Evolutionary conservation across 768 basidiomycete species (phyloP), one percentile per base, ranked within the genome.

Genomic region (Termitomyces sp.): DNA sequence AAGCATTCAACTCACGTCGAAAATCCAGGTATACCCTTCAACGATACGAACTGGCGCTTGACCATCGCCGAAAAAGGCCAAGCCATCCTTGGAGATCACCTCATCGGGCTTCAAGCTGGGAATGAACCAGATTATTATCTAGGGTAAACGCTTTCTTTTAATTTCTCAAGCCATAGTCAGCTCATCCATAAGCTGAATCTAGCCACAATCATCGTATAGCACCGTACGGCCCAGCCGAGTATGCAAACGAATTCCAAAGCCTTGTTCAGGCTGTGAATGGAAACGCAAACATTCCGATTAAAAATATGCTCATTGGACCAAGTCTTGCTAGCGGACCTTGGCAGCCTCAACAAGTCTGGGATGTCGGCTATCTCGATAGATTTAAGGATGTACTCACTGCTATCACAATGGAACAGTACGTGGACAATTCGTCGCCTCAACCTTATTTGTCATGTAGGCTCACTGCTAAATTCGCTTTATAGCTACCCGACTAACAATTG

Each of bases 61-160:
- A 68, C 68, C 27, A 83, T 88, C 33, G 86, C 84, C 7, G 78
- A 83, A 65, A 70, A 79, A 42, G 83, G 83, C 4, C 79, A 89
- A 67, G 61, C 70, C 18, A 85, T 90, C 59, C 75, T 92, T 1
- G 90, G 90, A 1, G 73, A 80, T 51, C 77, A 82, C 59, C 72
- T 92, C 20, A 69, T 87, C n/a, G 90, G 86, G 0, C 70, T 89
- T 8, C 86, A 89, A 67, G 81, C 84, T 1, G 89, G 85, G 2
- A 91, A 92, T 67, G 90, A 92, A 71, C 90, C 89, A 16, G 90
- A 93, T 74, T 79, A 91, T 62, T 93, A 87, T 62, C 72, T 76
- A 11, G 59, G 66, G 68, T 77, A 71, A 11, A 70, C 1, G 0
- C 8, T 34, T 48, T 8, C 6, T 20, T 7, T n/a, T 9, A 13